These are phyloP conservation scores for Trichoderma oligosporum DNA, from an alignment of 2,329 filamentous ascomycete genomes.

Conservation along the genomic window DNA sequence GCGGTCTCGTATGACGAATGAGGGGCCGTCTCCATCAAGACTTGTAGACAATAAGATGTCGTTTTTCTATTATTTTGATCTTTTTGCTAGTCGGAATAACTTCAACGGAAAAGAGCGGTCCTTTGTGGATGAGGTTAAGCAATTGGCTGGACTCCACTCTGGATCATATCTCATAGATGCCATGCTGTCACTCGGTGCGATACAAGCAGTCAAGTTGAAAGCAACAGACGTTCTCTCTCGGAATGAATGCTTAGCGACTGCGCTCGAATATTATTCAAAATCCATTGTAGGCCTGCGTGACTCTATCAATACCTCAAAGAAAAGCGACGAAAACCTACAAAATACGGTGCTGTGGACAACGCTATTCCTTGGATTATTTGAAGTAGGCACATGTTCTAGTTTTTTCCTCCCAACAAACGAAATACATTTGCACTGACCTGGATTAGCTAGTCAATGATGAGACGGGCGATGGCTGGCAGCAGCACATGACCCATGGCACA, in stretches of 20 bases:
- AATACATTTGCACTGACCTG: background rate
- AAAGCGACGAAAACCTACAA: constrained; percentile 1
- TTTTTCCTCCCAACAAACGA: too few relatives aligned
- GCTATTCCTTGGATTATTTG: constrained; percentile 33
- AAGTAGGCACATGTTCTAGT: constrained; percentile 25
- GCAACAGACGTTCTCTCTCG: constrained; percentile 1
- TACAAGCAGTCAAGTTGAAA: constrained; percentile 28
- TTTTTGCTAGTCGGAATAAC: constrained; percentile 29
- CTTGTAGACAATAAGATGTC: constrained; percentile 21
- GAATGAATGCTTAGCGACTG: constrained; percentile 14
- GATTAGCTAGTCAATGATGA: constrained; percentile 33
- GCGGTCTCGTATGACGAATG: background rate
- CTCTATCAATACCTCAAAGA: constrained; percentile 17
- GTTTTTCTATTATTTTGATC: constrained; percentile 32
- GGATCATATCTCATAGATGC: constrained; percentile 28
- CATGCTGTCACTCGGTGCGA: constrained; percentile 31
- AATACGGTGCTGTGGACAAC: constrained; percentile 34
- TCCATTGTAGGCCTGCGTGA: constrained; percentile 27
- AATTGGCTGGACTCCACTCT: constrained; percentile 21
- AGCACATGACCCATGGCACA: constrained; percentile 36
- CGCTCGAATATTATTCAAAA: constrained; percentile 28
- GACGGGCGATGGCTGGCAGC: constrained; percentile 33
- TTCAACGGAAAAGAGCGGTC: constrained; percentile 23
- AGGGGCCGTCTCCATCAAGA: background rate
- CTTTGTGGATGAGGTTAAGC: constrained; percentile 24